phyloP scores from a whole-genome alignment of 768 basidiomycete species.

The Cyclocybe cylindracea region DNA sequence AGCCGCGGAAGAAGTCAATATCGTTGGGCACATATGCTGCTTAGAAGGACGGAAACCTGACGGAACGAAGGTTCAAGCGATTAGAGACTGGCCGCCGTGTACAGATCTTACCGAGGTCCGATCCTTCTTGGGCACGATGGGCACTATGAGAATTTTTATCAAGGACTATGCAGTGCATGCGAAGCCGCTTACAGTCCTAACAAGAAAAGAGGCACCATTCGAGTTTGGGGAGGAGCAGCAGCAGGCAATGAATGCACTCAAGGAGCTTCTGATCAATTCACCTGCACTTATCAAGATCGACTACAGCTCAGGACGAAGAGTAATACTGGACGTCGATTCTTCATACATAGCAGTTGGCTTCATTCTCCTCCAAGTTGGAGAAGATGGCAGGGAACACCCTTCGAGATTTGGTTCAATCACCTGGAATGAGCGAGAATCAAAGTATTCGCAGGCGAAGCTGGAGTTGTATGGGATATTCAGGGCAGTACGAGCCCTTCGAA shows the following conservation, averaged over 20 bases:
- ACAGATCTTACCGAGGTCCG: constrained; percentile 20
- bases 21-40: constrained; percentile 22
- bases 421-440: too few species aligned
- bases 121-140: constrained; percentile 31
- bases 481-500: too few species aligned
- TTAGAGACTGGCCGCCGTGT: constrained; percentile 26
- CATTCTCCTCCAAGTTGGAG: too few species aligned
- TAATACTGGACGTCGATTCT: constrained; percentile 39
- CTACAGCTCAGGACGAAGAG: constrained; percentile 22
- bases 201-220: constrained; percentile 26
- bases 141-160: constrained; percentile 29
- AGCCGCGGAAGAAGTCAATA: constrained; percentile 2
- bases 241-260: constrained; percentile 20
- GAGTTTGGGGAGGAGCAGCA: constrained; percentile 28
- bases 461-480: too few species aligned
- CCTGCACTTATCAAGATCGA: constrained; percentile 33
- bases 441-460: too few species aligned
- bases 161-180: constrained; percentile 24
- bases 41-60: constrained; percentile 26
- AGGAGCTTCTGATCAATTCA: constrained; percentile 17
- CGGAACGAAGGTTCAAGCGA: constrained; percentile 18
- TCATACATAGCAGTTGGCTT: constrained; percentile 32
- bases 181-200: constrained; percentile 22
- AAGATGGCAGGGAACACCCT: too few species aligned
- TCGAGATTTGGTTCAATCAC: too few species aligned